Evolutionary conservation across 768 basidiomycete genomes (phyloP), one percentile per base, ranked within the genome.

Genomic region (Mycena metata): DNA sequence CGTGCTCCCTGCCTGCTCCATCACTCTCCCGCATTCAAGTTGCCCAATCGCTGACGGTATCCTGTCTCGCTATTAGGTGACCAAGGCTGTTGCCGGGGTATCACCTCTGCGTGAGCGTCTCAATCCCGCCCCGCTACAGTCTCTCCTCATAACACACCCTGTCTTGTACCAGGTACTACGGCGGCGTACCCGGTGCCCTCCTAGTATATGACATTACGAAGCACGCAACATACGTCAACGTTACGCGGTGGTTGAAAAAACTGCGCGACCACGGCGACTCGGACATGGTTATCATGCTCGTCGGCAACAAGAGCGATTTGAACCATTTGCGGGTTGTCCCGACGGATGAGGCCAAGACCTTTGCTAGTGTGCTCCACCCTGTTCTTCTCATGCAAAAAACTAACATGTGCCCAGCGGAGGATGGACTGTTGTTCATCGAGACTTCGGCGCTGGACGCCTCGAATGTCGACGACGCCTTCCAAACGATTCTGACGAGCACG

Each of bases 371-470:
- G 90, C 86, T 57, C 24, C 11, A 11, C 45, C 42, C 30, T 56
- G 23, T 52, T 39, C 55, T 46, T 23, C 30, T 13, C 39, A 30
- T 30, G n/a, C n/a, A 30, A 6, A 9, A 16, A 24, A n/a, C 33
- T 41, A 19, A 36, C 13, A 41, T 21, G 47, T 52, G 49, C 58
- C 24, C 74, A 95, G 95, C 93, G 74, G 96, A 97, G 83, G 96
- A 96, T 76, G 91, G 90, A 23, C 81, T 98, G 73, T 94, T 92
- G 62, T 97, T 97, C 86, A 97, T 99, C 72, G 97, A 99, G 86
- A 99, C 97, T 68, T 99, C 97, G 76, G 97, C 97, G 83, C 91
- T 99, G 88, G 98, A 99, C 90, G 95, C 97, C 75, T 96, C 96
- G 57, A 98, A 98, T 83, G 96, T 99, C 81, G 97, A 99, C 83